phyloP scores from a whole-genome alignment of 495 filamentous ascomycete genomes.

The Penicillium canescens region DNA sequence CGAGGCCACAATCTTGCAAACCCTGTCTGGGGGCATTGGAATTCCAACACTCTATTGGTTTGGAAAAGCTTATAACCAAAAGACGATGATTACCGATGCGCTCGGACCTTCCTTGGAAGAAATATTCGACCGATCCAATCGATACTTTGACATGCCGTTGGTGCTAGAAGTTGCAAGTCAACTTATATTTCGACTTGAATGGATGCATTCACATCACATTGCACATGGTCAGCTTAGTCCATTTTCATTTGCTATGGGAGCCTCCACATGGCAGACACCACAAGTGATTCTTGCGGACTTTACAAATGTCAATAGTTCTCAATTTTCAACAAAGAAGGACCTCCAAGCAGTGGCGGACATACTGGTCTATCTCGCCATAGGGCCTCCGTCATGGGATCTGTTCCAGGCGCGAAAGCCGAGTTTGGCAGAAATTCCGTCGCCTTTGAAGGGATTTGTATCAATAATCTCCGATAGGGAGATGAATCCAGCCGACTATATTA shows the following conservation, averaged over 20 bases:
- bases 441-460: neutral
- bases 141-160: neutral
- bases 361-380: neutral
- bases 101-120: neutral
- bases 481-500: neutral
- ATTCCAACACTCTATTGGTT: neutral
- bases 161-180: neutral
- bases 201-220: neutral
- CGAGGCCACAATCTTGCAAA: neutral
- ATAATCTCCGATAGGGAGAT: neutral
- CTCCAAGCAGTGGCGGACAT: neutral
- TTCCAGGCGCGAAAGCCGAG: neutral
- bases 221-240: neutral
- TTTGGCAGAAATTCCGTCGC: neutral
- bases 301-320: neutral
- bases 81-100: neutral
- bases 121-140: neutral
- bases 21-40: neutral
- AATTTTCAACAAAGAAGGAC: neutral
- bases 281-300: neutral
- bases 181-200: neutral
- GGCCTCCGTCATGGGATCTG: neutral
- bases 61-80: neutral
- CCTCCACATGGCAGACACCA: neutral
- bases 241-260: neutral